These are phyloP conservation scores for Metrosideros polymorpha DNA, from an alignment of 441 rosid species.

Conservation along the genomic window DNA sequence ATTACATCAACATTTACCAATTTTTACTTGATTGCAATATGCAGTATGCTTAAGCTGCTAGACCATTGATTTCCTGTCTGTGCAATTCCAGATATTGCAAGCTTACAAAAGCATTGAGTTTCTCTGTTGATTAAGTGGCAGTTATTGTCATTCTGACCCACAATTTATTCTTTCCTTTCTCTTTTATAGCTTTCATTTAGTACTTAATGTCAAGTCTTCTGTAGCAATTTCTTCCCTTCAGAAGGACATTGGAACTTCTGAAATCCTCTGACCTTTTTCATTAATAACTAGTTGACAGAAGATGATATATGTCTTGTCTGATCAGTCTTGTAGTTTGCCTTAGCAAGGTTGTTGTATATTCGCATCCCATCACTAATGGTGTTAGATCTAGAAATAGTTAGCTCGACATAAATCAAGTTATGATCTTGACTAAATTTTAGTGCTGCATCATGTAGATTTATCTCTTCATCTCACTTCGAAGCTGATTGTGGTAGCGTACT, in stretches of 20 bases:
- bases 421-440: not conserved
- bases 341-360: not conserved
- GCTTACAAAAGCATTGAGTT: not conserved
- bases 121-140: not conserved
- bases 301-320: not conserved
- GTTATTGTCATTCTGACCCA: not conserved
- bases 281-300: not conserved
- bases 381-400: not conserved
- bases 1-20: not conserved
- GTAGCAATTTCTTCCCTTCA: not conserved
- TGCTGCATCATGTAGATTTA: not conserved
- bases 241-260: not conserved
- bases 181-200: not conserved
- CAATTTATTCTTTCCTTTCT: not conserved
- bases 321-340: not conserved
- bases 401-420: not conserved
- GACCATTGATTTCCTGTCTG: not conserved
- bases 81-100: not conserved
- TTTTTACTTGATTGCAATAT: not conserved
- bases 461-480: not conserved
- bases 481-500: not conserved
- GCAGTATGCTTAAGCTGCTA: not conserved
- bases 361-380: not conserved
- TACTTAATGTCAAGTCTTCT: not conserved
- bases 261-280: not conserved